Conservation (phyloP, 106 monocot genomes). For the Dendrobium nobile region DNA sequence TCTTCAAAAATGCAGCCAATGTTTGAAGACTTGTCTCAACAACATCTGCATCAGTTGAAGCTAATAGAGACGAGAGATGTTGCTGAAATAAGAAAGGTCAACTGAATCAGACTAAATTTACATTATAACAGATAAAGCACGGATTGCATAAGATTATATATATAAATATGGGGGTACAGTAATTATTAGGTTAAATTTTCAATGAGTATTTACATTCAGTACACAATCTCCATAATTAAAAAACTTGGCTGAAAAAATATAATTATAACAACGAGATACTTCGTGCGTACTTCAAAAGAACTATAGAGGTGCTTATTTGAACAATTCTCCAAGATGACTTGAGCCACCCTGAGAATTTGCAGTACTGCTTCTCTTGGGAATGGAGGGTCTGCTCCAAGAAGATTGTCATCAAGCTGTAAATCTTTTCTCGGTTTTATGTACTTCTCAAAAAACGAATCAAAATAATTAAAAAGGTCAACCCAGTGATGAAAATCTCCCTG, state of each 20-base stretch:
- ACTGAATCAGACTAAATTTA: background rate
- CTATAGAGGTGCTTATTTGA: slow-evolving; percentile 65
- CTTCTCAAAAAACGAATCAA: slow-evolving; percentile 67
- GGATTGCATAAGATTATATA: background rate
- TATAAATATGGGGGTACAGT: background rate
- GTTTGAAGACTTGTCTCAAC: slow-evolving; percentile 67
- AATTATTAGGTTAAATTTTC: background rate
- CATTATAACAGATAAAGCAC: no score
- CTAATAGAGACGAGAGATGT: slow-evolving; percentile 53
- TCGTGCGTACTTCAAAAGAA: slow-evolving; percentile 45
- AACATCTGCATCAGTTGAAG: slow-evolving; percentile 67
- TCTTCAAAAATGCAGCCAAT: slow-evolving; percentile 59
- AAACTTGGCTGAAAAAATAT: background rate
- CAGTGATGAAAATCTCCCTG: slow-evolving; percentile 88
- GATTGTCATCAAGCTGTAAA: slow-evolving; percentile 48
- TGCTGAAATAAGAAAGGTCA: slow-evolving; percentile 30
- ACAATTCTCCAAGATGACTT: slow-evolving; percentile 72
- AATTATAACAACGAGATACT: background rate
- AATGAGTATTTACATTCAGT: background rate
- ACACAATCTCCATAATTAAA: background rate
- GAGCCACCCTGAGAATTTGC: slow-evolving; percentile 64
- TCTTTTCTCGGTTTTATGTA: slow-evolving; percentile 59
- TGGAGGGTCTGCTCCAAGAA: slow-evolving; percentile 39
- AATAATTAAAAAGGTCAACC: slow-evolving; percentile 68
- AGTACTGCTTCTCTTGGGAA: slow-evolving; percentile 63